phyloP scores from a whole-genome alignment of 2,329 filamentous ascomycete genomes.

The Ophiobolus disseminans region DNA sequence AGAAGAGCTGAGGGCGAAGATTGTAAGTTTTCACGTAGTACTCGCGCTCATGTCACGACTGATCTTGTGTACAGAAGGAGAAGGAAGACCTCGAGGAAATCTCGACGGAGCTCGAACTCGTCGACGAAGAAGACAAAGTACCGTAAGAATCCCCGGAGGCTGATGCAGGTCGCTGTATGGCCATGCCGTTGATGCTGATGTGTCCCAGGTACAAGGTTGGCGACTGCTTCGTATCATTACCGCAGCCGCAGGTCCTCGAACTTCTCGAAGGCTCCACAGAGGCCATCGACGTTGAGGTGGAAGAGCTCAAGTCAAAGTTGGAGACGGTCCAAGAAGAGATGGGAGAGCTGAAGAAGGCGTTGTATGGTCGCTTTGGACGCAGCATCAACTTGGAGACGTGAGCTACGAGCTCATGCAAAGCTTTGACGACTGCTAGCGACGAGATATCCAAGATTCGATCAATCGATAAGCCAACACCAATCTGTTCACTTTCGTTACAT shows the following conservation, averaged over 20 bases:
- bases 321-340: conserved; percentile 81
- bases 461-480: neutral
- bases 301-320: conserved; percentile 77
- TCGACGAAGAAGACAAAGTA: conserved; percentile 91
- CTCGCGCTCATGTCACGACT: neutral
- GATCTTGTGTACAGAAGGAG: conserved; percentile 74
- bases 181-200: neutral
- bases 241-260: conserved; percentile 83
- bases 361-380: conserved; percentile 93
- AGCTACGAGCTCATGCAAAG: too few species aligned
- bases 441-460: neutral
- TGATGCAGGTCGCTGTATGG: neutral
- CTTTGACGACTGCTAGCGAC: too few species aligned
- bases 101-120: conserved; percentile 86
- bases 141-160: conserved; percentile 67
- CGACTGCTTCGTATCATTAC: conserved; percentile 90
- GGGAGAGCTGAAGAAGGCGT: conserved; percentile 84
- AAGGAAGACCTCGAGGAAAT: conserved; percentile 98
- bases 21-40: conserved; percentile 60
- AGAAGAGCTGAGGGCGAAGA: conserved; percentile 80
- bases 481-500: too few species aligned
- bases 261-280: conserved; percentile 76
- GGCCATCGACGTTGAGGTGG: conserved; percentile 78
- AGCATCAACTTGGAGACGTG: conserved; percentile 96
- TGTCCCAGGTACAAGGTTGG: conserved; percentile 86